Evolutionary conservation across 768 basidiomycete genomes (phyloP).

Genomic region (Dentipellis fragilis): DNA sequence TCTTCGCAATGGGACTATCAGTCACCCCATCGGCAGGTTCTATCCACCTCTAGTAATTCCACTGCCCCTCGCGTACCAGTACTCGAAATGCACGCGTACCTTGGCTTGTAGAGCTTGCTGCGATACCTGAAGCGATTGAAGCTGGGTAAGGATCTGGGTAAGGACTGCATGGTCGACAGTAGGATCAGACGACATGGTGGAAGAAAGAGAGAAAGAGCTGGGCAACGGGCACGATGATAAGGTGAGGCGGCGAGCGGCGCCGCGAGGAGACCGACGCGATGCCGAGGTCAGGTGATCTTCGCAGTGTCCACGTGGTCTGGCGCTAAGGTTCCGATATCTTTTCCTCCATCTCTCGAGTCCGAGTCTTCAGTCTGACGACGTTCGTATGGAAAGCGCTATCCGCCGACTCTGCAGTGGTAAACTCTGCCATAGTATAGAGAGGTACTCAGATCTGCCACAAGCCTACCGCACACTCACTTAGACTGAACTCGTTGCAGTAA

Average conservation of each 20-base stretch:
- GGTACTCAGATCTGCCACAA: too few species aligned
- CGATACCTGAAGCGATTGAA: slow-evolving; percentile 59
- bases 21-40: too few species aligned
- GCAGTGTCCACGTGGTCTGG: too few species aligned
- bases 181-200: slow-evolving; percentile 3
- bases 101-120: slow-evolving; percentile 76
- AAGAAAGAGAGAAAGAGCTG: neutral
- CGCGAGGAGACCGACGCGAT: neutral
- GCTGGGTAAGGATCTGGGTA: slow-evolving; percentile 62
- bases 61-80: neutral
- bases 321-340: too few species aligned
- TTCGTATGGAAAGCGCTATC: too few species aligned
- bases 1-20: too few species aligned
- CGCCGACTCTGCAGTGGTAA: too few species aligned
- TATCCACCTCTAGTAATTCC: neutral
- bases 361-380: too few species aligned
- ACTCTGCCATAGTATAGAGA: too few species aligned
- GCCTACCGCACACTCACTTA: too few species aligned
- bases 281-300: neutral
- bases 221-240: neutral
- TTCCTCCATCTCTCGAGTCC: too few species aligned
- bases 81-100: slow-evolving; percentile 29
- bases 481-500: too few species aligned
- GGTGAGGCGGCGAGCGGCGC: neutral
- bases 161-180: slow-evolving; percentile 41